Evolutionary conservation across 257 asterid genomes (phyloP).

Genomic region (Euphrasia confusa): DNA sequence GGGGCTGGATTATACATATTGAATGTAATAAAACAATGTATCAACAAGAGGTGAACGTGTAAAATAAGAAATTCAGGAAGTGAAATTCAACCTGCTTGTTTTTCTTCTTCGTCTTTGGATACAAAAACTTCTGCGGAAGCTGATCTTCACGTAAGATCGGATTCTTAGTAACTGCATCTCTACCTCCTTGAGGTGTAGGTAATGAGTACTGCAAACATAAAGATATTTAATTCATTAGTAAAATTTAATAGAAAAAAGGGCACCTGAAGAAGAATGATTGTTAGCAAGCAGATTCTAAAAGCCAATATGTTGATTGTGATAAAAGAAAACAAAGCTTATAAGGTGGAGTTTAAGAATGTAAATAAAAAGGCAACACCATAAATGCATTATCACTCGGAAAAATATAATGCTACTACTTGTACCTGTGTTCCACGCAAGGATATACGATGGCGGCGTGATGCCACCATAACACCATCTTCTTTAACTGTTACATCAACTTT

Average conservation of each 20-base stretch:
- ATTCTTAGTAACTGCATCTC: conserved; percentile 79
- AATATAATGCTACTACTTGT: conserved; percentile 11
- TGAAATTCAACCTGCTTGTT: conserved; percentile 53
- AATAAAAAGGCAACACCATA: background rate
- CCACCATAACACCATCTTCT: conserved; percentile 76
- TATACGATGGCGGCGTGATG: conserved; percentile 73
- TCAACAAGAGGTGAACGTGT: background rate
- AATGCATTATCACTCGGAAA: background rate
- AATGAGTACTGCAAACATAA: conserved; percentile 67
- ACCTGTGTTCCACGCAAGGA: conserved; percentile 97
- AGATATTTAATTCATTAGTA: background rate
- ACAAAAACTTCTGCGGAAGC: conserved; percentile 75
- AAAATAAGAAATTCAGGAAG: background rate
- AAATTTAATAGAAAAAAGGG: background rate
- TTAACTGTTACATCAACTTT: conserved; percentile 90
- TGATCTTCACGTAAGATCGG: conserved; percentile 95
- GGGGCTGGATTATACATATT: background rate
- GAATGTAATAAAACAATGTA: background rate
- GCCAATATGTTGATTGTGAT: background rate
- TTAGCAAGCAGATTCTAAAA: background rate
- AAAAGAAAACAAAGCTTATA: conserved; percentile 6
- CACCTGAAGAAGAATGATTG: background rate
- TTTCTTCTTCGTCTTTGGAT: conserved; percentile 83
- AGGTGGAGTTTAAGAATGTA: background rate
- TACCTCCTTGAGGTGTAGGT: conserved; percentile 91